Evolutionary conservation across 2,329 filamentous ascomycete genomes (phyloP).

Genomic region (Dendryphion nanum): DNA sequence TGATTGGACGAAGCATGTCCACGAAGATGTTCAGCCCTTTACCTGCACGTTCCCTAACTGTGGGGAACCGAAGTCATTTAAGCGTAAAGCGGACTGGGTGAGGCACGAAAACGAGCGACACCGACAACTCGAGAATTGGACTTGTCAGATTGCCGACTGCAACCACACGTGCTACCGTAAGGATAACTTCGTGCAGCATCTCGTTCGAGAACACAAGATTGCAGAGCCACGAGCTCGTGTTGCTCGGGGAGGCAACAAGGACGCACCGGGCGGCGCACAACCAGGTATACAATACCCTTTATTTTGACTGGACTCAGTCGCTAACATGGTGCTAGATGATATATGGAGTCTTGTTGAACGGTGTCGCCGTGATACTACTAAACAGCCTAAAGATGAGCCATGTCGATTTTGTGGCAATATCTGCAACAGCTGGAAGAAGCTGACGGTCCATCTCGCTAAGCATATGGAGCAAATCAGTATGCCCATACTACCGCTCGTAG

Average conservation of each 20-base stretch:
- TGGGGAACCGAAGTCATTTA: constrained; percentile 85
- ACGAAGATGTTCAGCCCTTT: constrained; percentile 90
- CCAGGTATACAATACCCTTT: not conserved
- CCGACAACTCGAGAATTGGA: constrained; percentile 88
- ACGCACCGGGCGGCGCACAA: constrained; percentile 16
- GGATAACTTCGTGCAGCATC: constrained; percentile 90
- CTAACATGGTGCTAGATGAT: too few species aligned
- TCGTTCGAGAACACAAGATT: constrained; percentile 88
- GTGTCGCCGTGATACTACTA: constrained; percentile 69
- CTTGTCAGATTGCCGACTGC: constrained; percentile 78
- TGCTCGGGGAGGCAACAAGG: constrained; percentile 48
- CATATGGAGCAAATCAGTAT: constrained; percentile 93
- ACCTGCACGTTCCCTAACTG: constrained; percentile 87
- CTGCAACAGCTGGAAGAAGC: constrained; percentile 85
- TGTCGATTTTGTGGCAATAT: constrained; percentile 84
- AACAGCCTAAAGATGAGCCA: constrained; percentile 69
- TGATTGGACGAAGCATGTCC: constrained; percentile 95
- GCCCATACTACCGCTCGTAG: constrained; percentile 61
- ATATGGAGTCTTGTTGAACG: constrained; percentile 76
- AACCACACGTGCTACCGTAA: constrained; percentile 80
- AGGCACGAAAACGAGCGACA: constrained; percentile 91
- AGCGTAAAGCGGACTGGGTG: constrained; percentile 94
- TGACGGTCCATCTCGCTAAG: constrained; percentile 89
- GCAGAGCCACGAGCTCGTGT: constrained; percentile 75
- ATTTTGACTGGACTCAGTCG: too few species aligned